phyloP scores from a whole-genome alignment of 805 yeast species.

The Metschnikowia noctiluminum region DNA sequence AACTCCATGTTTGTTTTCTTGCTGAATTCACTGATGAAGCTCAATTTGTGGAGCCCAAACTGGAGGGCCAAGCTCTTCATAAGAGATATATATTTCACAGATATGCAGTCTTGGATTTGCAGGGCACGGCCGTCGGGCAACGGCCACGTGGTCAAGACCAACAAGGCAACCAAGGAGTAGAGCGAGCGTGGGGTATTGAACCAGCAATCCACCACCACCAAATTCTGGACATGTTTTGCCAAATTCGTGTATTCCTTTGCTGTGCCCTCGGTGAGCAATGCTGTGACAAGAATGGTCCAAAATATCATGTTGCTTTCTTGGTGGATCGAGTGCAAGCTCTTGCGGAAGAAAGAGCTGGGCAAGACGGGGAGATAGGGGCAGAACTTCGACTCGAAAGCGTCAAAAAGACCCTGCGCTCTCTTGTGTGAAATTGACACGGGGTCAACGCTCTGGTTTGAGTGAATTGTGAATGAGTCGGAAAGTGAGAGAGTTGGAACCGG shows the following conservation, averaged over 20 bases:
- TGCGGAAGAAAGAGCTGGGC: constrained; percentile 14
- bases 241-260: constrained; percentile 23
- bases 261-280: constrained; percentile 25
- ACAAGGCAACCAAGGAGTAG: constrained; percentile 35
- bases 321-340: constrained; percentile 15
- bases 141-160: constrained; percentile 46
- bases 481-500: constrained; percentile 17
- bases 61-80: constrained; percentile 40
- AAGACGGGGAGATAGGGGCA: constrained; percentile 15
- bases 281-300: constrained; percentile 39
- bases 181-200: constrained; percentile 43
- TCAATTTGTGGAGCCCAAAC: constrained; percentile 41
- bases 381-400: constrained; percentile 8
- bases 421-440: constrained; percentile 12
- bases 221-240: constrained; percentile 31
- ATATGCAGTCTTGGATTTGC: constrained; percentile 29
- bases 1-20: constrained; percentile 27
- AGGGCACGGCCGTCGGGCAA: constrained; percentile 28
- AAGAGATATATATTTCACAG: constrained; percentile 36
- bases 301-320: constrained; percentile 35
- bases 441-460: constrained; percentile 10
- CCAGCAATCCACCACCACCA: constrained; percentile 44
- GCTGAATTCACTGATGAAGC: constrained; percentile 41
- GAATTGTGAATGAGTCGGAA: constrained; percentile 14
- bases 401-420: constrained; percentile 13